Conservation (phyloP, 208 protist species). For the Leishmania gerbilli region DNA sequence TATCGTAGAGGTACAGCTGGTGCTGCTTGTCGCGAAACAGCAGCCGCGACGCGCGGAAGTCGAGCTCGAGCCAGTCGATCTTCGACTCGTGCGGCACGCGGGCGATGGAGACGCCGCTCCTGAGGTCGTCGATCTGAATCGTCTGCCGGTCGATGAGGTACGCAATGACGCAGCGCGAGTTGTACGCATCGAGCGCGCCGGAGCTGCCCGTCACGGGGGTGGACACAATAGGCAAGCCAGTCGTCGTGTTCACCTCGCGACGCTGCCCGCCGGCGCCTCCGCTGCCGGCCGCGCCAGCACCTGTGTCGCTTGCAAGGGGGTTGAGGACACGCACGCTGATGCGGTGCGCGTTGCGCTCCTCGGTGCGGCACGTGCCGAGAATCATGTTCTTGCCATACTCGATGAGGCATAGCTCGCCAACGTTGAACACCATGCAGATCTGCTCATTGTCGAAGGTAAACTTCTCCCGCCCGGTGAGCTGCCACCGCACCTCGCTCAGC, state of each 20-base stretch:
- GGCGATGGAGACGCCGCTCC: conserved; percentile 80
- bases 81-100: conserved; percentile 91
- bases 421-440: conserved; percentile 97
- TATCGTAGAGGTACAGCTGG: conserved; percentile 95
- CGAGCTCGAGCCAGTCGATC: conserved; percentile 98
- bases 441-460: conserved; percentile 97
- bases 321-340: conserved; percentile 92
- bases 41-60: conserved; percentile 92
- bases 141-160: conserved; percentile 97
- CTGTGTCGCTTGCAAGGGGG: conserved; percentile 17
- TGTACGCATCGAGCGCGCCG: conserved; percentile 20
- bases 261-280: conserved; percentile 15
- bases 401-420: conserved; percentile 96
- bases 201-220: background rate
- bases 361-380: conserved; percentile 95
- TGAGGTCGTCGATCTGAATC: conserved; percentile 94
- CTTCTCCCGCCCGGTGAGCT: conserved; percentile 89
- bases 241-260: conserved; percentile 36
- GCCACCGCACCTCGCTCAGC: conserved; percentile 95
- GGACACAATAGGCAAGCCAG: conserved; percentile 5
- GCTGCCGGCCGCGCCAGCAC: background rate
- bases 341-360: conserved; percentile 95
- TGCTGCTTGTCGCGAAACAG: conserved; percentile 97
- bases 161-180: conserved; percentile 90
- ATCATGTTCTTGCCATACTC: conserved; percentile 97